Percentiles rank a stretch among this genome's conserved stretches.
These are phyloP conservation scores for Artemisia annua DNA, from an alignment of 129 eudicot species.

Conservation along the genomic window DNA sequence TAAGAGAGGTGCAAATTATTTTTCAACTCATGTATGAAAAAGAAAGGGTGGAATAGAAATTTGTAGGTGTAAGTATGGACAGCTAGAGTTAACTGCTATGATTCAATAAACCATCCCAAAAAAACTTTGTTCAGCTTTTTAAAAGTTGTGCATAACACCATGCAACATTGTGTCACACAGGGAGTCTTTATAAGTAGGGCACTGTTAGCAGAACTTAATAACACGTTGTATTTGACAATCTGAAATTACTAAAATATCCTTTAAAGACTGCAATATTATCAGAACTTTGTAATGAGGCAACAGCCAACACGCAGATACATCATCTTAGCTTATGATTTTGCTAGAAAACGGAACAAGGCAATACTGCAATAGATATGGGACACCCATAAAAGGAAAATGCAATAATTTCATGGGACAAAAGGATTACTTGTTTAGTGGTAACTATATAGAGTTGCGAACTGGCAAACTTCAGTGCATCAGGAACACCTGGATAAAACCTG, in stretches of 20 bases:
- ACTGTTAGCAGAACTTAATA: no score
- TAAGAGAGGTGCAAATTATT: background rate
- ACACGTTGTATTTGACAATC: no score
- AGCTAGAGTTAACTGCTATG: background rate
- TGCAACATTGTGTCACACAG: no score
- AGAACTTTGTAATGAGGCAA: background rate
- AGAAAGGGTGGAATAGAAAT: background rate
- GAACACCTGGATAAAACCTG: conserved; percentile 97
- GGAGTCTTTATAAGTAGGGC: no score
- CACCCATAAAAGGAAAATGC: background rate
- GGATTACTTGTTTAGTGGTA: conserved; percentile 86
- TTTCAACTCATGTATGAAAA: background rate
- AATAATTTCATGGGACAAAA: background rate
- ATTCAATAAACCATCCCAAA: background rate
- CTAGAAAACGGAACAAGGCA: background rate
- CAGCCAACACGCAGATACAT: background rate
- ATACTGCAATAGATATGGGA: background rate
- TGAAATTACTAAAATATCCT: no score
- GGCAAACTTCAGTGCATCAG: conserved; percentile 95
- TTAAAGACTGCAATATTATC: background rate
- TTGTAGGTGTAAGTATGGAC: background rate
- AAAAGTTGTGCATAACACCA: background rate
- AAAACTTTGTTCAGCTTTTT: background rate
- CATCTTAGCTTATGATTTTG: conserved; percentile 1
- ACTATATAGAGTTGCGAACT: conserved; percentile 86